phyloP scores from a whole-genome alignment of 2,329 filamentous ascomycete genomes.

The Fusarium burgessii region DNA sequence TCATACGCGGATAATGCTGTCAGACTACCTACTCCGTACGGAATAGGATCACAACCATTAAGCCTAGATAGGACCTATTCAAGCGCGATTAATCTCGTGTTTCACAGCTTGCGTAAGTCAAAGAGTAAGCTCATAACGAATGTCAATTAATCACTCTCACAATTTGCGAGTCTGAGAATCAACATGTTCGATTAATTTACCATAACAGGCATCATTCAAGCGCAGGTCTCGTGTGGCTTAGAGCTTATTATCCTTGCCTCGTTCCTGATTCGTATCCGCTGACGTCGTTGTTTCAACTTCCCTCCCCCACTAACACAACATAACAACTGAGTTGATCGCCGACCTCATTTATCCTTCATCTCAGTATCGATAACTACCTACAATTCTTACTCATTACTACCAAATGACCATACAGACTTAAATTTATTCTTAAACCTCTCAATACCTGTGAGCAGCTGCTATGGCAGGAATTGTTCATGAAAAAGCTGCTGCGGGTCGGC shows the following conservation, averaged over 20 bases:
- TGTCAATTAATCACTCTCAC: background rate
- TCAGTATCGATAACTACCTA: slow-evolving; percentile 7
- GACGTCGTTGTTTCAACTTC: slow-evolving; percentile 31
- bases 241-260: slow-evolving; percentile 4
- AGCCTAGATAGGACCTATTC: background rate
- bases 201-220: slow-evolving; percentile 4
- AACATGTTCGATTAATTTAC: background rate
- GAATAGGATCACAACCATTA: background rate
- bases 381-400: background rate
- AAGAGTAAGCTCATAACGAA: background rate
- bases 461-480: slow-evolving; percentile 49
- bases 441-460: slow-evolving; percentile 6
- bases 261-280: slow-evolving; percentile 29
- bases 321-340: background rate
- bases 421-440: background rate
- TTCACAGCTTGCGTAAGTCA: background rate
- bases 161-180: background rate
- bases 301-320: slow-evolving; percentile 19
- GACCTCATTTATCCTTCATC: background rate
- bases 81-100: background rate
- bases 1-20: background rate
- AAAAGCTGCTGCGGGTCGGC: slow-evolving; percentile 40
- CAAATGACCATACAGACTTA: slow-evolving; percentile 3
- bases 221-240: slow-evolving; percentile 16
- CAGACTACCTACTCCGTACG: background rate